phyloP scores from a whole-genome alignment of 176 grass and related monocot genomes.

The Saccharum officinarum region DNA sequence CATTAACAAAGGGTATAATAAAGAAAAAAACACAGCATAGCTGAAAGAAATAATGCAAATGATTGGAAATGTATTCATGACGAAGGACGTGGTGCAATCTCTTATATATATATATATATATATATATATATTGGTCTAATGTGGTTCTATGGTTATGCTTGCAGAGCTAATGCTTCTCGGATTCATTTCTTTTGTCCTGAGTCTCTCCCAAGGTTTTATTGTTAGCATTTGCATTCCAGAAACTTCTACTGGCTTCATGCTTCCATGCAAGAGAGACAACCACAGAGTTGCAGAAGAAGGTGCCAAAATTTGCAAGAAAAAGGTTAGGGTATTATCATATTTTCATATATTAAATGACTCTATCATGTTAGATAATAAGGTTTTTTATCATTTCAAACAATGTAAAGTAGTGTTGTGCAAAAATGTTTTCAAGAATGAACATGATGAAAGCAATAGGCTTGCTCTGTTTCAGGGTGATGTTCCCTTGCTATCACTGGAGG shows the following conservation, averaged over 20 bases:
- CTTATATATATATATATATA: no score
- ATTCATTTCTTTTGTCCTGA: slow-evolving; percentile 89
- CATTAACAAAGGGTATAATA: not conserved
- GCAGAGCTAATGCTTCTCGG: slow-evolving; percentile 96
- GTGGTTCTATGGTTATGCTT: slow-evolving; percentile 24
- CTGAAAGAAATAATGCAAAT: slow-evolving; percentile 1
- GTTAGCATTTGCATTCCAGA: slow-evolving; percentile 63
- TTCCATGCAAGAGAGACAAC: slow-evolving; percentile 66
- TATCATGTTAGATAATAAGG: not conserved
- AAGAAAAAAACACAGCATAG: not conserved
- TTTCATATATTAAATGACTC: not conserved
- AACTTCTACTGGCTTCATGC: slow-evolving; percentile 52
- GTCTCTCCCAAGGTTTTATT: slow-evolving; percentile 66
- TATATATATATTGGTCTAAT: no score
- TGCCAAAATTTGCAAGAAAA: slow-evolving; percentile 47
- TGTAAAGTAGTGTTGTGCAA: not conserved
- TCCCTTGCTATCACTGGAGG: slow-evolving; percentile 77
- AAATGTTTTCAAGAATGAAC: slow-evolving; percentile 6
- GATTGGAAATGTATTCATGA: slow-evolving; percentile 8
- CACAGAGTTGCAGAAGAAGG: slow-evolving; percentile 26
- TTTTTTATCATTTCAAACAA: not conserved
- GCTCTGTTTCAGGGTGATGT: slow-evolving; percentile 70
- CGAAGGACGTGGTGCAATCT: not conserved
- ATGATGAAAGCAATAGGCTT: slow-evolving; percentile 5
- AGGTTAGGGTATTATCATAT: slow-evolving; percentile 39